Evolutionary conservation across 2,329 filamentous ascomycete species (phyloP).

Genomic region (Fusarium tupiense): DNA sequence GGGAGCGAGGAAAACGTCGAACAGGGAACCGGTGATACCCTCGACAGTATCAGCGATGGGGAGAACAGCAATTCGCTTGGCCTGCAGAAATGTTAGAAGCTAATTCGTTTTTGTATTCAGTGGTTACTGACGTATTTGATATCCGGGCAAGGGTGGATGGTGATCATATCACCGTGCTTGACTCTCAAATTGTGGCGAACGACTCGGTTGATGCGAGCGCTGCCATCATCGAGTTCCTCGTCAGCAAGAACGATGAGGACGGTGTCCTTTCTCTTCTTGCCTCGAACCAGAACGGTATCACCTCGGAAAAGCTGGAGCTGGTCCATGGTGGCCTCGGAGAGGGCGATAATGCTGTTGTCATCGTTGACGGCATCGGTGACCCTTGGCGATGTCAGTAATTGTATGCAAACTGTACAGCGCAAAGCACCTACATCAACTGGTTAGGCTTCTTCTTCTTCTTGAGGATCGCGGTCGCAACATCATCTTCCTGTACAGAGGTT

Average conservation of each 20-base stretch:
- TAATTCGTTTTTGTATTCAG: not conserved
- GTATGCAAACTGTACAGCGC: conserved; percentile 1
- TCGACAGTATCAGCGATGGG: conserved; percentile 98
- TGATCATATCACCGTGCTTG: conserved; percentile 98
- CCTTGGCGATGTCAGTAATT: conserved; percentile 59
- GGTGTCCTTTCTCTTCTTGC: conserved; percentile 99
- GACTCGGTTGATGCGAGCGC: conserved; percentile 96
- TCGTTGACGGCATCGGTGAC: conserved; percentile 98
- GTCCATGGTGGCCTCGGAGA: conserved; percentile 99
- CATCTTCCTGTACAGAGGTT: conserved; percentile 74
- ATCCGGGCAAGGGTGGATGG: conserved; percentile 95
- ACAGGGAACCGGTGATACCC: conserved; percentile 95
- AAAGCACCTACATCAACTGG: conserved; percentile 83
- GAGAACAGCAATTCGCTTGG: conserved; percentile 98
- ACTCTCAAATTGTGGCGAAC: conserved; percentile 98
- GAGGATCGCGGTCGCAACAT: conserved; percentile 93
- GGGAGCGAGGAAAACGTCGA: conserved; percentile 98
- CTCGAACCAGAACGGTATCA: conserved; percentile 96
- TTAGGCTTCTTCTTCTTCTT: conserved; percentile 99
- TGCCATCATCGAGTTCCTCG: conserved; percentile 97
- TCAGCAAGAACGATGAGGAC: conserved; percentile 97
- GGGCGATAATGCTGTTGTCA: conserved; percentile 99
- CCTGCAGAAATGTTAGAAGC: conserved; percentile 61
- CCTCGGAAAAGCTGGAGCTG: conserved; percentile 97
- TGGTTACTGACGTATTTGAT: conserved; percentile 95